Percentiles rank a stretch among this genome's conserved stretches.
phyloP scores from a whole-genome alignment of 306 rosid genomes.

The Urtica urens region DNA sequence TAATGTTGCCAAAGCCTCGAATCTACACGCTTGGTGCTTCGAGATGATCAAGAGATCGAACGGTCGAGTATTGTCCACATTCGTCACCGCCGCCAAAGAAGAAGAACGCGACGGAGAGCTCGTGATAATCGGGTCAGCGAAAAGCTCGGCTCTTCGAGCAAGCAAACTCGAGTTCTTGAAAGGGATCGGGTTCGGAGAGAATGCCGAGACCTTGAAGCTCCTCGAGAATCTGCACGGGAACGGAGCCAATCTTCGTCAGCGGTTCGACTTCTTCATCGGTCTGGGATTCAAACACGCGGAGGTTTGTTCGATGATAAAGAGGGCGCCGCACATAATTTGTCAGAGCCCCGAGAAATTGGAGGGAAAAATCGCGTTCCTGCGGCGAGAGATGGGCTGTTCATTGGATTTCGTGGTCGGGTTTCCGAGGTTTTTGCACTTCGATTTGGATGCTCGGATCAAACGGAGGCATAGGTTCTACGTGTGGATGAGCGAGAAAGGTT shows the following conservation, averaged over 20 bases:
- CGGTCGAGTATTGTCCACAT: conserved; percentile 29
- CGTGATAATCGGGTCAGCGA: conserved; percentile 23
- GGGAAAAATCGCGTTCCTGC: conserved; percentile 41
- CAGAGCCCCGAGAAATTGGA: conserved; percentile 49
- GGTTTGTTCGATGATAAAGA: conserved; percentile 35
- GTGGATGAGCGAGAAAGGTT: conserved; percentile 51
- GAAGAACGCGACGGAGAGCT: conserved; percentile 33
- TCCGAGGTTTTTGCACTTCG: conserved; percentile 53
- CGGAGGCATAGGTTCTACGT: conserved; percentile 52
- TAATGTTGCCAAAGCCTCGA: conserved; percentile 48
- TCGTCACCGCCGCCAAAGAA: conserved; percentile 19
- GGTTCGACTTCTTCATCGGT: conserved; percentile 50
- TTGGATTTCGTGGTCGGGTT: conserved; percentile 30
- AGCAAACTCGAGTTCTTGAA: conserved; percentile 56
- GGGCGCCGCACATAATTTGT: conserved; percentile 42
- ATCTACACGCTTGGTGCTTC: conserved; percentile 58
- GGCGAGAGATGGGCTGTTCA: conserved; percentile 43
- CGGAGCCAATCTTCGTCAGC: conserved; percentile 25
- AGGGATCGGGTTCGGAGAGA: conserved; percentile 67
- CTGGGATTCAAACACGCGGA: conserved; percentile 45
- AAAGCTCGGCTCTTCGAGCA: conserved; percentile 32
- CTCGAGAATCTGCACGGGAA: conserved; percentile 26
- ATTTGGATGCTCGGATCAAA: conserved; percentile 59
- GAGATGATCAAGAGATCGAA: conserved; percentile 38
- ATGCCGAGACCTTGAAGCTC: conserved; percentile 37